Evolutionary conservation across 768 basidiomycete species (phyloP), one percentile per base, ranked within the genome.

Genomic region (Neoboletus subvelutipes): DNA sequence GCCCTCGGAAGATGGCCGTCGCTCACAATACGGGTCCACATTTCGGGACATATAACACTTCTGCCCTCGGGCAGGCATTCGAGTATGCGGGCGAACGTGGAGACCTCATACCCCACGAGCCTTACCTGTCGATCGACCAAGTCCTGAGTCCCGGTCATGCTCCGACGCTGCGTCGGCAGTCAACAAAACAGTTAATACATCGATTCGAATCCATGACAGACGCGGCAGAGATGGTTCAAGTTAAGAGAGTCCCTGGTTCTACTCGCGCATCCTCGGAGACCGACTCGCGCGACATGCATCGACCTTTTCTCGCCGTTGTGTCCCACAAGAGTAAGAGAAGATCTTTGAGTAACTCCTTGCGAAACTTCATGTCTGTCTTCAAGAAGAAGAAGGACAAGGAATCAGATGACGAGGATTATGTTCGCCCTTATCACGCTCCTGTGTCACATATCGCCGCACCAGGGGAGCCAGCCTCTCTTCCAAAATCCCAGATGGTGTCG

Each of bases 321-420:
- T 43, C 64, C 15, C 70, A 73, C 61, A 79, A 77, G 56, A 77
- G 75, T 57, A 84, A 79, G 65, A 70, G 68, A 49, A 69, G 72
- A 10, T 86, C 83, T 5, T 72, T 89, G 49, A 80, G 85, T 24
- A 82, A 82, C 67, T 88, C 86, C 18, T 72, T 89, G 59, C 79
- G 81, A 40, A 88, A 83, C 61, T 67, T 88, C 31, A 72, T 89
- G 43, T 80, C 84, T 6, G 81, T 83, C 4, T 78, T 88, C 73
- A 85, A 79, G 71, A 86, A 82, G 68, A 69, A 61, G 52, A 74
- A 69, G 49, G 56, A 60, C 47, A 69, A 61, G 53, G 71, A 71
- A 46, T 59, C 59, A 1, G 70, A 70, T 29, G 71, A 69, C 28
- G 63, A 63, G 5, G 67, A 71, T 33, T 54, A 31, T 34, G 22